phyloP scores from a whole-genome alignment of 345 rosid species.

The Gossypium raimondii region DNA sequence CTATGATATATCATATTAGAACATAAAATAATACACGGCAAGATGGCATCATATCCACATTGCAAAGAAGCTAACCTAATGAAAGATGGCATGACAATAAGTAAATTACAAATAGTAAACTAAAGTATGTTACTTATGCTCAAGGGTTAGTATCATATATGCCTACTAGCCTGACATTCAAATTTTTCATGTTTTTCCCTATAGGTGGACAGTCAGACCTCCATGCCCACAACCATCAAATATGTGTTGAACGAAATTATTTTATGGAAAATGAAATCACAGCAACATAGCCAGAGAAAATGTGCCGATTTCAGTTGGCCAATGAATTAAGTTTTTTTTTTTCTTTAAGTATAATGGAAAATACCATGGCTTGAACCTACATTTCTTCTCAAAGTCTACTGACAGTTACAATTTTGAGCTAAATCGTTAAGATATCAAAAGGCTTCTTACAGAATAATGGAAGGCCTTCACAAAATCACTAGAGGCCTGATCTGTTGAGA shows the following conservation, averaged over 20 bases:
- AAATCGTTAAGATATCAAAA: slow-evolving; percentile 10
- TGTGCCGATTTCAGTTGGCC: neutral
- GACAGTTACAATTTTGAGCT: neutral
- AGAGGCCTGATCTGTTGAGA: slow-evolving; percentile 57
- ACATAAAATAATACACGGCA: neutral
- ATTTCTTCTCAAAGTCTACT: neutral
- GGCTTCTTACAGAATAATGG: slow-evolving; percentile 80
- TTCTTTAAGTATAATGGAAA: neutral
- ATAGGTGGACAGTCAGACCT: neutral
- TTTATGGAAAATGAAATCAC: neutral
- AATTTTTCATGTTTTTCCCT: neutral
- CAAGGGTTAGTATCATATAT: neutral
- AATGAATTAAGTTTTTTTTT: neutral
- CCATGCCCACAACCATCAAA: neutral
- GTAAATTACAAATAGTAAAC: slow-evolving; percentile 2
- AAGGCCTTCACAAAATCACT: slow-evolving; percentile 59
- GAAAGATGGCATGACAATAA: neutral
- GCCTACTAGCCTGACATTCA: neutral
- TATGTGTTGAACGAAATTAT: neutral
- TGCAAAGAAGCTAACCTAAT: neutral
- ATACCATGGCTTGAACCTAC: neutral
- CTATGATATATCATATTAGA: neutral
- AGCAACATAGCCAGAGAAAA: neutral
- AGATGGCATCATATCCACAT: neutral
- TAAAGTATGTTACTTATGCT: neutral